These are phyloP conservation scores for Fusarium graminum DNA, from an alignment of 2,329 filamentous ascomycete species.

Conservation along the genomic window DNA sequence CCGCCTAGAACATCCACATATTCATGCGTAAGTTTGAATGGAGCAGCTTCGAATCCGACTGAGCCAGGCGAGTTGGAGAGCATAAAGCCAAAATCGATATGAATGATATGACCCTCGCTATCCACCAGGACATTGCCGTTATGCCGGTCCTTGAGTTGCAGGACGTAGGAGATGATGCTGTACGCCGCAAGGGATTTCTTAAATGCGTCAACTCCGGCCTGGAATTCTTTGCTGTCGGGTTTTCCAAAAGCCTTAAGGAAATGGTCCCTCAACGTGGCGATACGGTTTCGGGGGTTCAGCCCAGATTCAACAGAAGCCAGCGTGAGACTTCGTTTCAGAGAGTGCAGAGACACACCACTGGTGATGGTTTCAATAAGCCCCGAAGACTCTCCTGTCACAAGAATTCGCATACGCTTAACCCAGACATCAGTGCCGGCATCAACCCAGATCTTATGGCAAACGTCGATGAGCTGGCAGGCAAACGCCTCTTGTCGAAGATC, in stretches of 20 bases:
- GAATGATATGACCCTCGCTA: slow-evolving; percentile 86
- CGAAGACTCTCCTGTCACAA: slow-evolving; percentile 87
- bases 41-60: slow-evolving; percentile 87
- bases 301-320: slow-evolving; percentile 79
- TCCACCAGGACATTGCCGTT: slow-evolving; percentile 90
- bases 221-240: slow-evolving; percentile 76
- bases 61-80: slow-evolving; percentile 86
- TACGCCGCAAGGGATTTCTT: slow-evolving; percentile 86
- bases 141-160: slow-evolving; percentile 88
- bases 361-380: slow-evolving; percentile 90
- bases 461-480: slow-evolving; percentile 84
- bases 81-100: slow-evolving; percentile 94
- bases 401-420: slow-evolving; percentile 88
- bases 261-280: slow-evolving; percentile 85
- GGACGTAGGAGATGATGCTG: slow-evolving; percentile 84
- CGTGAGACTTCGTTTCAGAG: slow-evolving; percentile 84
- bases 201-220: slow-evolving; percentile 81
- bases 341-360: slow-evolving; percentile 88
- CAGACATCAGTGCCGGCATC: slow-evolving; percentile 83
- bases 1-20: slow-evolving; percentile 88
- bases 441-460: slow-evolving; percentile 85
- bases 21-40: slow-evolving; percentile 88
- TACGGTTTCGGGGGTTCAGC: slow-evolving; percentile 78
- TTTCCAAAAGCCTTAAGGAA: slow-evolving; percentile 84
- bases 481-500: slow-evolving; percentile 88